A percentile compares a stretch with the other conserved stretches of the same genome.
Conservation (phyloP, 1,284 basidiomycete genomes). For the Cryptococcus neoformans region DNA sequence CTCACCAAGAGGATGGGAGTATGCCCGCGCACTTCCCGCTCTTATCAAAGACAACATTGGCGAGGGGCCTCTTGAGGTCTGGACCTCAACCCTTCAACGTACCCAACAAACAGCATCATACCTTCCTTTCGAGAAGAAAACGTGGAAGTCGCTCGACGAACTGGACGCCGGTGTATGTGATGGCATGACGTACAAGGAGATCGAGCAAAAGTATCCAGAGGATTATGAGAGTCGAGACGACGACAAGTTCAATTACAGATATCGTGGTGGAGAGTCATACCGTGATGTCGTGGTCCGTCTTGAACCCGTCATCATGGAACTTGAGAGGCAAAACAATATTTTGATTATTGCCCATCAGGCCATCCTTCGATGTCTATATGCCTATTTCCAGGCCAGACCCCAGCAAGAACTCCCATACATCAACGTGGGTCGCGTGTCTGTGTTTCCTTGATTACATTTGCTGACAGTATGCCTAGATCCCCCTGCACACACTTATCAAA, state of each 20-base stretch:
- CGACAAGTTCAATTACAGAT: slow-evolving; percentile 99
- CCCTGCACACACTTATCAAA: slow-evolving; percentile 96
- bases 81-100: slow-evolving; percentile 92
- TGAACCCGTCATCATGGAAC: slow-evolving; percentile 98
- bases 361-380: slow-evolving; percentile 89
- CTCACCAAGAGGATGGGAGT: slow-evolving; percentile 78
- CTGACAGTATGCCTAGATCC: slow-evolving; percentile 54
- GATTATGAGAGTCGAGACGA: slow-evolving; percentile 99
- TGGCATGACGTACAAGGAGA: slow-evolving; percentile 99
- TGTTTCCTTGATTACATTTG: background rate
- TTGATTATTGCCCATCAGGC: slow-evolving; percentile 94
- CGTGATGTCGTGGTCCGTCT: slow-evolving; percentile 92
- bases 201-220: slow-evolving; percentile 95
- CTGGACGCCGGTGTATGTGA: slow-evolving; percentile 99
- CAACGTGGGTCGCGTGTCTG: slow-evolving; percentile 54
- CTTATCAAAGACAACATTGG: slow-evolving; percentile 90
- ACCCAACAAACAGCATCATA: slow-evolving; percentile 87
- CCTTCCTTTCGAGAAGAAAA: slow-evolving; percentile 86
- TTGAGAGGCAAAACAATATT: slow-evolving; percentile 96
- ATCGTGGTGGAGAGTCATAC: slow-evolving; percentile 91
- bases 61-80: slow-evolving; percentile 72
- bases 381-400: slow-evolving; percentile 89
- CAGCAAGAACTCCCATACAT: slow-evolving; percentile 97
- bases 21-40: slow-evolving; percentile 79
- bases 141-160: slow-evolving; percentile 98